These are phyloP conservation scores for Penicillium samsonianum DNA, from an alignment of 495 filamentous ascomycete genomes.

Conservation along the genomic window DNA sequence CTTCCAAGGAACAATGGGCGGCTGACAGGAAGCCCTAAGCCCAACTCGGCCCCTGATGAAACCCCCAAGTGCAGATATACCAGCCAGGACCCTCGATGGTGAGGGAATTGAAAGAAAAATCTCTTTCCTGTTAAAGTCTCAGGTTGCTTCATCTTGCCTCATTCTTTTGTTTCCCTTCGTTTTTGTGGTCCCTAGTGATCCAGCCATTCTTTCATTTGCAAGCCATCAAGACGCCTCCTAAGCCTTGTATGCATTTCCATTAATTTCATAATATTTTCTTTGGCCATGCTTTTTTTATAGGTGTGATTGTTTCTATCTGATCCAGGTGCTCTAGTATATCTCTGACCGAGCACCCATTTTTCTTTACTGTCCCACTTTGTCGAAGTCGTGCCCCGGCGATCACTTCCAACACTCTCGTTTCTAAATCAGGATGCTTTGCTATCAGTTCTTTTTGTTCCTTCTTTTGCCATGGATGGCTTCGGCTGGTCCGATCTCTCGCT, in stretches of 20 bases:
- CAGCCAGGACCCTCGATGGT: constrained; percentile 1
- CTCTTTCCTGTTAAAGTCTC: not conserved
- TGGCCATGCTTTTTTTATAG: constrained; percentile 8
- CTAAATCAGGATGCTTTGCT: constrained; percentile 29
- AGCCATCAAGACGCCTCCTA: constrained; percentile 7
- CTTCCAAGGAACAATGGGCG: constrained; percentile 4
- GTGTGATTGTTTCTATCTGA: not conserved
- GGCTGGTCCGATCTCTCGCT: constrained; percentile 42
- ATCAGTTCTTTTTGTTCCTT: constrained; percentile 18
- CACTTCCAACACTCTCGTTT: constrained; percentile 4
- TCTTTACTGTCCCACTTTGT: constrained; percentile 1
- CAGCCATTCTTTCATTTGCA: constrained; percentile 18
- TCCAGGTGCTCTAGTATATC: constrained; percentile 10
- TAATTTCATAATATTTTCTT: not conserved
- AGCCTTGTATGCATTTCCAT: not conserved
- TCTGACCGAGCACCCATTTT: constrained; percentile 7
- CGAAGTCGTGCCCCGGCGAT: not conserved
- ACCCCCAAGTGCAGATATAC: constrained; percentile 8
- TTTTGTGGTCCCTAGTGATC: constrained; percentile 9
- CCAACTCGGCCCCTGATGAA: not conserved
- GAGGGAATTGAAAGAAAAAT: not conserved
- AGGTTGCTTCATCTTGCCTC: constrained; percentile 13
- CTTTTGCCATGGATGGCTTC: constrained; percentile 28
- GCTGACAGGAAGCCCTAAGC: constrained; percentile 11
- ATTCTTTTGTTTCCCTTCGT: constrained; percentile 17